Conservation (phyloP, 306 rosid species). For the Vigna radiata region DNA sequence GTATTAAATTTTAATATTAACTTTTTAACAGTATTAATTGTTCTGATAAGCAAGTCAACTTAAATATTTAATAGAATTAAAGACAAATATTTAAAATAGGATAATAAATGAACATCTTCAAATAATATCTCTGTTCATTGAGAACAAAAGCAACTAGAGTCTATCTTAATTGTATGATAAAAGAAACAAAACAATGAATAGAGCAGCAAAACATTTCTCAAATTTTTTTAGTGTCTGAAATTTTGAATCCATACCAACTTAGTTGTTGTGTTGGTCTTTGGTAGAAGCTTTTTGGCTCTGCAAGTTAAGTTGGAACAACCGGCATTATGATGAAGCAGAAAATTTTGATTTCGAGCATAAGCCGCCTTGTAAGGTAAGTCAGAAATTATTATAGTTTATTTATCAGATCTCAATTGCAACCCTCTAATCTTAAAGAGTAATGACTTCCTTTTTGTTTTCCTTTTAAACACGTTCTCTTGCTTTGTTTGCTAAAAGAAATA, state of each 20-base stretch:
- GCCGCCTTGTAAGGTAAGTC: slow-evolving; percentile 56
- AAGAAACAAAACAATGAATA: slow-evolving; percentile 9
- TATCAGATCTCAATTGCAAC: slow-evolving; percentile 53
- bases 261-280: slow-evolving; percentile 40
- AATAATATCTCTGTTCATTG: too few relatives aligned
- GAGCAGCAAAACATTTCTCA: neutral
- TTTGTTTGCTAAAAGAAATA: too few relatives aligned
- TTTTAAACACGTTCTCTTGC: neutral
- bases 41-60: too few relatives aligned
- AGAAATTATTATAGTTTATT: slow-evolving; percentile 7
- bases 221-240: too few relatives aligned
- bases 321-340: slow-evolving; percentile 32
- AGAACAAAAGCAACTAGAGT: too few relatives aligned
- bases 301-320: slow-evolving; percentile 60
- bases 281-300: slow-evolving; percentile 31
- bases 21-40: too few relatives aligned
- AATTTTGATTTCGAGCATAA: slow-evolving; percentile 18
- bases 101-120: too few relatives aligned
- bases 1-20: too few relatives aligned
- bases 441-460: too few relatives aligned
- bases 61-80: too few relatives aligned
- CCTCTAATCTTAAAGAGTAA: slow-evolving; percentile 1
- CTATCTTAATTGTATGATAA: neutral
- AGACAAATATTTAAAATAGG: too few relatives aligned
- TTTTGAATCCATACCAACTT: slow-evolving; percentile 42